These are phyloP conservation scores for Apiotrichum montevideense DNA, from an alignment of 1,284 basidiomycete genomes.

Conservation along the genomic window DNA sequence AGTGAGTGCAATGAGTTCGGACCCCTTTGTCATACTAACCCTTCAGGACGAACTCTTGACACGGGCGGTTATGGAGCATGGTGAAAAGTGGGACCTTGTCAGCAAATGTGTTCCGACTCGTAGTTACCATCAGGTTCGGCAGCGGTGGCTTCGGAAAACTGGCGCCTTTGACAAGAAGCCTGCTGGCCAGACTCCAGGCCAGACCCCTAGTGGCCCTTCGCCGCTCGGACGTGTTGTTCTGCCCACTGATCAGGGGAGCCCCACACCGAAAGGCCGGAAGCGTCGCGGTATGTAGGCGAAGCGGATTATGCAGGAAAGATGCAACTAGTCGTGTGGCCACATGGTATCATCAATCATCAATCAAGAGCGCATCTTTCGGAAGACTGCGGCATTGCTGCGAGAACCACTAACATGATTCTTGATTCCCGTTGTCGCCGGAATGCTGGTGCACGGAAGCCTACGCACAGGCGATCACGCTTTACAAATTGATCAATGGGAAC, in stretches of 20 bases:
- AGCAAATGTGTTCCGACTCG: conserved; percentile 43
- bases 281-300: neutral
- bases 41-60: conserved; percentile 42
- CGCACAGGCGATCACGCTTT: too few species aligned
- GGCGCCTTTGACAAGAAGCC: conserved; percentile 46
- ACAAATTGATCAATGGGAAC: too few species aligned
- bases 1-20: conserved; percentile 21
- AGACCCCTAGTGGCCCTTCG: conserved; percentile 10
- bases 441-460: too few species aligned
- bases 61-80: conserved; percentile 42
- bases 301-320: too few species aligned
- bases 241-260: conserved; percentile 14
- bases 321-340: neutral
- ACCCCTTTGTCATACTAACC: neutral
- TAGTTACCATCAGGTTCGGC: conserved; percentile 45
- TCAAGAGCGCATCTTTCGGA: too few species aligned
- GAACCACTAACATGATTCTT: too few species aligned
- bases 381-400: too few species aligned
- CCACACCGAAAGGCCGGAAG: conserved; percentile 16
- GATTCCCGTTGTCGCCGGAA: too few species aligned
- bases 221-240: conserved; percentile 7
- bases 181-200: neutral
- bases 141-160: conserved; percentile 43
- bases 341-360: too few species aligned
- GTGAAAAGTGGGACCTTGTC: conserved; percentile 46